Evolutionary conservation across 1,139 yeast genomes (phyloP), one percentile per base, ranked within the genome.

Genomic region (Candida pseudocylindracea): DNA sequence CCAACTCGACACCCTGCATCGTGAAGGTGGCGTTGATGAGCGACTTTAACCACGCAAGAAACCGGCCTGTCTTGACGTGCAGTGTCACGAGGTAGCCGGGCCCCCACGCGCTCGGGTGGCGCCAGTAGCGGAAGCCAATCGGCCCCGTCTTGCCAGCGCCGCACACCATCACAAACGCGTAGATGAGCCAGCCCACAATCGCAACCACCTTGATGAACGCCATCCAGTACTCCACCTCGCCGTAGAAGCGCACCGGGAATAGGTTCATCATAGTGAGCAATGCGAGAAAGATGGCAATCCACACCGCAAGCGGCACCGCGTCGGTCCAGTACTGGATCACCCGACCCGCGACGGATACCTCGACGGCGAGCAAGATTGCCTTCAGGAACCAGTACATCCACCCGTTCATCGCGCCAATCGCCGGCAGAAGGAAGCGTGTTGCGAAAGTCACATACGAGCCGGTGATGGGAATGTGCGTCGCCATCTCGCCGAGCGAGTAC

Each of bases 41-140:
- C 38, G 70, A 55, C 40, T 72, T 58, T 49, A 58, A 64, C 76
- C 78, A 72, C 31, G 76, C 20, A 15, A 15, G 6, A 15, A 73
- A 72, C 42, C 71, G 57, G 34, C 60, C 76, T 26, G 71, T 62
- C 43, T n/a, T n/a, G n/a, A n/a, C n/a, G n/a, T n/a, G n/a, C n/a
- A n/a, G n/a, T n/a, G n/a, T 36, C 25, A 56, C 53, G 9, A 29
- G 12, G 12, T 60, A 8, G 72, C 63, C 39, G n/a, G n/a, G n/a
- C n/a, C 80, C 83, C 72, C 67, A 80, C 2, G 94, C 73, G 34
- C 94, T 94, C 3, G 94, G 94, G 46, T 83, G 57, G 52, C 85
- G 70, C 95, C 95, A 85, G 56, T 83, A 81, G 49, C 83, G 63
- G 60, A 76, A 76, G 7, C 88, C 92, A 31, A 76, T 65, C 12